Conservation (phyloP, 2,329 filamentous ascomycete species). For the Aspergillus niger region DNA sequence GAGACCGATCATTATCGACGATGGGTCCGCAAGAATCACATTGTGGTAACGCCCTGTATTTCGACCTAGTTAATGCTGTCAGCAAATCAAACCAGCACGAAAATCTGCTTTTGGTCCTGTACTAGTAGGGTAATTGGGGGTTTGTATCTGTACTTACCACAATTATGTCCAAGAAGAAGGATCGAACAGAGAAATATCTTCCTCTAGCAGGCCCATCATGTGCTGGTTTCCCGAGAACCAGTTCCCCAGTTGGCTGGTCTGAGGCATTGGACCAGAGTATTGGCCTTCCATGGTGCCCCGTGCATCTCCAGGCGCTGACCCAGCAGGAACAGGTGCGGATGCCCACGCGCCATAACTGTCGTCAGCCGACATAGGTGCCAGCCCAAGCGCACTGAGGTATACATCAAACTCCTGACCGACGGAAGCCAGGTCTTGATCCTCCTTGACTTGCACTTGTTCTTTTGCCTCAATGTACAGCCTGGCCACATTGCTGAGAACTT, state of each 20-base stretch:
- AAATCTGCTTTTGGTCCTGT: neutral
- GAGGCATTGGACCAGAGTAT: slow-evolving; percentile 17
- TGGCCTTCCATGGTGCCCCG: slow-evolving; percentile 21
- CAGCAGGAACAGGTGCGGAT: neutral
- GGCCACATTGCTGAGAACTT: slow-evolving; percentile 63
- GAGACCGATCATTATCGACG: neutral
- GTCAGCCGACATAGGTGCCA: slow-evolving; percentile 49
- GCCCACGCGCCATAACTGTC: slow-evolving; percentile 16
- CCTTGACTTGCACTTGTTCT: slow-evolving; percentile 54
- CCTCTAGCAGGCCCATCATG: slow-evolving; percentile 66
- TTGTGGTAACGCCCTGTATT: neutral
- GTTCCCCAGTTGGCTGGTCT: slow-evolving; percentile 54
- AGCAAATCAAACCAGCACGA: neutral
- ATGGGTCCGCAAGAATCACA: neutral
- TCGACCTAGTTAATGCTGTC: neutral
- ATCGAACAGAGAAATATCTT: slow-evolving; percentile 51
- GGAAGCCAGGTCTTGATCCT: slow-evolving; percentile 50
- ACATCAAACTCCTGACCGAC: slow-evolving; percentile 65
- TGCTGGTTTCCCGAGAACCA: slow-evolving; percentile 69
- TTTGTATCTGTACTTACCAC: neutral
- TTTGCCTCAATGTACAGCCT: slow-evolving; percentile 65
- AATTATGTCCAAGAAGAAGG: slow-evolving; percentile 16
- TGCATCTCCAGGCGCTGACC: slow-evolving; percentile 12
- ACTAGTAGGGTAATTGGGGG: neutral
- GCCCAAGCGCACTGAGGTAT: slow-evolving; percentile 65